Percentiles rank a stretch among this genome's conserved stretches.
Evolutionary conservation across 1,139 yeast genomes (phyloP).

Genomic region (Yarrowia galli): DNA sequence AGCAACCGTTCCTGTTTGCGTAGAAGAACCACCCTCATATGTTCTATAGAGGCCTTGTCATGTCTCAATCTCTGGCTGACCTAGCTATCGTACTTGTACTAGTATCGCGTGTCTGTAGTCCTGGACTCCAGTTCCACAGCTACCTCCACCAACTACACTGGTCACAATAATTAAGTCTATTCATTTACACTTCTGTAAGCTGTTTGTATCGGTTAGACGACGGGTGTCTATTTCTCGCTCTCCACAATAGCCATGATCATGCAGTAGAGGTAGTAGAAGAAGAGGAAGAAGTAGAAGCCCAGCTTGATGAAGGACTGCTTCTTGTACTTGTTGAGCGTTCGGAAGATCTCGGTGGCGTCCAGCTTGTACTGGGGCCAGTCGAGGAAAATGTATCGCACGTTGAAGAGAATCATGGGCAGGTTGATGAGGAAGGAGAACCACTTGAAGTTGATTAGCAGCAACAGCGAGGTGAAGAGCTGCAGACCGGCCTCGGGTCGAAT

Average conservation of each 20-base stretch:
- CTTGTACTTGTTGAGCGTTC: constrained; percentile 88
- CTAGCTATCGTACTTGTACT: no score
- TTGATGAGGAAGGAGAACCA: constrained; percentile 86
- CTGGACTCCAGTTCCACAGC: no score
- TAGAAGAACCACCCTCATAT: no score
- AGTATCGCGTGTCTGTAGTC: no score
- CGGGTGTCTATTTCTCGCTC: constrained; percentile 31
- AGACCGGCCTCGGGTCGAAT: constrained; percentile 84
- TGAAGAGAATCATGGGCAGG: constrained; percentile 79
- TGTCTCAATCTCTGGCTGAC: no score
- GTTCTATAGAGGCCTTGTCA: no score
- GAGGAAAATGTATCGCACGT: constrained; percentile 68
- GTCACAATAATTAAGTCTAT: constrained; percentile 29
- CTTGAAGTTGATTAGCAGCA: constrained; percentile 80
- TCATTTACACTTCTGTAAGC: constrained; percentile 18
- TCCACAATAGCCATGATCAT: constrained; percentile 85
- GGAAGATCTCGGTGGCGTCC: constrained; percentile 94
- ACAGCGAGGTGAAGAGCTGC: constrained; percentile 70
- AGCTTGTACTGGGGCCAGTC: constrained; percentile 75
- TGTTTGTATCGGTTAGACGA: not conserved
- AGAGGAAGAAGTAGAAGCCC: constrained; percentile 84
- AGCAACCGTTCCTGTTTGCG: no score
- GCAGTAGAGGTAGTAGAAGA: constrained; percentile 90
- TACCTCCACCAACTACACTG: not conserved
- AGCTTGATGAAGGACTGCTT: constrained; percentile 85